Evolutionary conservation across 2,329 filamentous ascomycete genomes (phyloP).

Genomic region (Clarireedia monteithiana): DNA sequence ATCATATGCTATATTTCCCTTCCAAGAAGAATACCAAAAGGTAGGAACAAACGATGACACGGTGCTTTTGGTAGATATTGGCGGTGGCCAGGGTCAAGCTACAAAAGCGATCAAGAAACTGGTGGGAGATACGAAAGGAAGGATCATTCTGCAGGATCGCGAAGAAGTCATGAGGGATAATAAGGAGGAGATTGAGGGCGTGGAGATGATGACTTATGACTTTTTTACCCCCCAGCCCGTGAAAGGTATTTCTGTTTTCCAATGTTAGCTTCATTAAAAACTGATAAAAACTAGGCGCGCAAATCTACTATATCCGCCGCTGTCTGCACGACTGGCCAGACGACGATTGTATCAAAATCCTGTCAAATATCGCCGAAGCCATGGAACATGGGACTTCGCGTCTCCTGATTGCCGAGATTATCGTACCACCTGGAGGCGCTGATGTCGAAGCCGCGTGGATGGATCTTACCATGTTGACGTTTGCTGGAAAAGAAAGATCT

Average conservation of each 20-base stretch:
- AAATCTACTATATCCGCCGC: conserved; percentile 33
- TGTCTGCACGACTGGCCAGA: conserved; percentile 35
- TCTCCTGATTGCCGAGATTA: conserved; percentile 38
- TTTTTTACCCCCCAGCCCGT: conserved; percentile 28
- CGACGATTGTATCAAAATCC: conserved; percentile 16
- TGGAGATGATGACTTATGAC: conserved; percentile 26
- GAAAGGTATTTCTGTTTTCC: conserved; percentile 10
- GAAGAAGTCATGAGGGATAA: conserved; percentile 24
- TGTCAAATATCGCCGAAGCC: conserved; percentile 5
- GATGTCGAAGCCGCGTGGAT: conserved; percentile 27
- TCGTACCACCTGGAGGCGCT: conserved; percentile 31
- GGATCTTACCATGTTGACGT: conserved; percentile 34
- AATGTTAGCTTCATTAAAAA: background rate
- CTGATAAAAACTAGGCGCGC: conserved; percentile 6
- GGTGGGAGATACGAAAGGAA: conserved; percentile 28
- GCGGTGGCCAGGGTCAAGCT: conserved; percentile 35
- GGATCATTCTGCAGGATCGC: conserved; percentile 35
- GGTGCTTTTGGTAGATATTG: conserved; percentile 34
- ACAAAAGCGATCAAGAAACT: conserved; percentile 27
- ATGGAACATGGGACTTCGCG: background rate
- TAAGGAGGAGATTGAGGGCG: conserved; percentile 21
- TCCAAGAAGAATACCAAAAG: conserved; percentile 15
- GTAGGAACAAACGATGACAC: conserved; percentile 17
- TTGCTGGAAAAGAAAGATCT: conserved; percentile 31
- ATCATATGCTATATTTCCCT: conserved; percentile 19